Base-by-base conservation (phyloP, 1,139 yeast species). In the Arxiozyma heterogenica region DNA sequence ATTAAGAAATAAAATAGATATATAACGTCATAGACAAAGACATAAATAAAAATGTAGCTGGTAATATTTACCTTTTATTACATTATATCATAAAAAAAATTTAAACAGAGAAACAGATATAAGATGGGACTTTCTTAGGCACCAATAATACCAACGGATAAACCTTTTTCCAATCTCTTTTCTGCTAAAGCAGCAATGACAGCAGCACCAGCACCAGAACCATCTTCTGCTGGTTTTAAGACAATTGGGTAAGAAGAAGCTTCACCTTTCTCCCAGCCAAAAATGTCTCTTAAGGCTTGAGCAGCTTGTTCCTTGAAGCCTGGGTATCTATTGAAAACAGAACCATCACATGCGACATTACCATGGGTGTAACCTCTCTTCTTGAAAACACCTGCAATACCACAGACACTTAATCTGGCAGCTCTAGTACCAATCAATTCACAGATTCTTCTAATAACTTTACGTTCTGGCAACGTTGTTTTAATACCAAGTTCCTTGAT, bases 201-300 rank as follows among this genome's bases (percentile, higher is more conserved):
- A 52, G 98, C 98, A 54, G 98, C 98, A 66, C 98, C 98, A 47
- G 87, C 98, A 74, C 98, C 98, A 53, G 95, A 84, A 63, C 98
- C 98, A 74, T 93, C 98, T 74, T 91, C 97, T 59, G 98, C 98
- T 54, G 91, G 85, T 45, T 86, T 86, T 64, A 91, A 80, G 59
- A 76, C 73, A 67, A 93, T 82, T 60, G 97, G 97, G 68, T 86
- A 87, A 50, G 77, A 74, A 53, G 73, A 72, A 51, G 65, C 60
- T 51, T 66, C 58, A 51, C 68, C 67, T 51, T 69, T 61, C 48
- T 78, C 76, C 96, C 97, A 91, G 61, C 79, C 93, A 69, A 89
- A 88, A 62, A 93, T 87, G 68, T 90, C 98, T 72, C 86, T 83
- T 68, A 93, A 79, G 55, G 89, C 97, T 68, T 80, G 78, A 52